Base-by-base conservation (phyloP, 2,329 filamentous ascomycete genomes). In the Fusarium mundagurra region DNA sequence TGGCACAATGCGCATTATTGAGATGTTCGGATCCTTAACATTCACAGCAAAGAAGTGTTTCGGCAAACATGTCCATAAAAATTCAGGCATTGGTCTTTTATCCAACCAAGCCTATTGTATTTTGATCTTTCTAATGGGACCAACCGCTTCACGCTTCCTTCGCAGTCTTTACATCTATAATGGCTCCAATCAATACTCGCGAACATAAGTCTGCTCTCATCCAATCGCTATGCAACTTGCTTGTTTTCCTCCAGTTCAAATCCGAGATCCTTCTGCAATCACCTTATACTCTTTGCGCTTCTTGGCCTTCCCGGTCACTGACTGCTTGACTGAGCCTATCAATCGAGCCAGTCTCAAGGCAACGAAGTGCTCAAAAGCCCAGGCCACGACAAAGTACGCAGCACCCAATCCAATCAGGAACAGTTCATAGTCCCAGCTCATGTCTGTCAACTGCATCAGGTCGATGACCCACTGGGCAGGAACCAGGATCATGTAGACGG, bases 261-360 rank as follows among this genome's bases (percentile, higher is more conserved):
- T 68, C 44, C 77, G 75, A 50, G 81, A 80, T 31, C 89, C 86
- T 79, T 96, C 93, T 57, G 88, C 80, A 36, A 98, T 92, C 27
- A 94, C 77, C 84, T 98, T 98, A 81, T 98, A 98, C 84, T 92
- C 87, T 83, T 98, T 98, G 73, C 95, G 89, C 83, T 92, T 91
- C 85, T 98, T 98, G 48, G 86, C 84, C 79, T 86, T 87, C 57
- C 88, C 82, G 75, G 89, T 83, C 81, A 94, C 62, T n/a, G 81
- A 83, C 58, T 88, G 83, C 79, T 91, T 92, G 22, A 88, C 75
- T 36, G 84, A 84, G 3, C 94, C 94, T 63, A 98, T 84, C 53
- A 86, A 82, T 70, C 89, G 91, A 24, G 94, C 92, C 63, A 98
- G 75, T 29, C 84, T 83, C 41, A 91, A 90, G 69, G 98, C 92